Evolutionary conservation across 192 early-diverging fungal genomes (phyloP), one percentile per base, ranked within the genome.

Genomic region (Podila horticola): DNA sequence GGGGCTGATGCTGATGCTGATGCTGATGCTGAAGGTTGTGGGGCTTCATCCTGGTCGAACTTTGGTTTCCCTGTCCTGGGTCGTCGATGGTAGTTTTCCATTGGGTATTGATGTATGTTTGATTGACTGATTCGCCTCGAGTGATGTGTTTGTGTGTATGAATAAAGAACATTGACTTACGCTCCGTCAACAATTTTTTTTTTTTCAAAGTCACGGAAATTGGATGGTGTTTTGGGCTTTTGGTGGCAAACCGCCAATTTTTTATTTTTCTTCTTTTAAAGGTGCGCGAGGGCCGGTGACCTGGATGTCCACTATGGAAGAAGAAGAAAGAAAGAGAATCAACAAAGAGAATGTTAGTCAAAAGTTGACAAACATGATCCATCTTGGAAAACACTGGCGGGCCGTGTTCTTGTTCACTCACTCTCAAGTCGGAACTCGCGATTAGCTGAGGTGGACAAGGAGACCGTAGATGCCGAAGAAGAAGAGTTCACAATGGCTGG

Each of bases 391-490:
- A 36, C 20, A 24, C n/a, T 55, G 52, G 36, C 36, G 19, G 22
- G 60, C 2, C 12, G 20, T 30, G 3, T 61, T 61, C 17, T 33
- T 13, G 5, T 26, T 26, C 12, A 81, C 77, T 73, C 69, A 81
- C 77, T 81, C 67, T 81, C 77, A 17, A 81, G 60, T 41, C 77
- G 70, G 38, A 81, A 81, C 52, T 81, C 77, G 62, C 62, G 34
- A 24, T 36, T 29, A n/a, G 34, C 20, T 19, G 59, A 61, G 59
- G 59, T 9, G 10, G 59, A 26, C 22, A 61, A 13, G 17, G 59
- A 61, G 9, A 26, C 30, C 29, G 59, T 17, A 11, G 59, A 61
- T 19, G 30, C 20, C 17, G 59, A 20, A 31, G 29, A 26, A 33
- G 22, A 19, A 24, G n/a, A 12, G 24, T 55, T 45, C 11, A 17